Base-by-base conservation (phyloP, 768 basidiomycete genomes). In the Lentinula raphanica region DNA sequence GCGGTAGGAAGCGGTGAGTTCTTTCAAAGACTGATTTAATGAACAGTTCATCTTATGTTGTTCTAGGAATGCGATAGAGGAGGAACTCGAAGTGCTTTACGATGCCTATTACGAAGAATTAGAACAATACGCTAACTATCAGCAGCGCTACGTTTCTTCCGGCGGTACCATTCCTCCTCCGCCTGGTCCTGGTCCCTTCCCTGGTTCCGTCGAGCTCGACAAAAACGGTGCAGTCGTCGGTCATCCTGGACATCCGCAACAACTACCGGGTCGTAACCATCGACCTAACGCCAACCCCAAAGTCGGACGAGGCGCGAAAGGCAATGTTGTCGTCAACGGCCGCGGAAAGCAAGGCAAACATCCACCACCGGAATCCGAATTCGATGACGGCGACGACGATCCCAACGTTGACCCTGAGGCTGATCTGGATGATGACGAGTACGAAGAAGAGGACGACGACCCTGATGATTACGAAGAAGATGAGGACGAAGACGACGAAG, bases 91-190 rank as follows among this genome's bases (percentile, higher is more conserved):
- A 81, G 92, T 94, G 79, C 88, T 98, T 77, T 99, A 99, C 85
- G 96, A 98, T 84, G 94, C 95, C 80, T 99, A 98, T 84, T 98
- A 98, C 86, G 93, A 97, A 74, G 96, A 98, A 83, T 88, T 99
- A 80, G 93, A 97, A 83, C 88, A 90, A 79, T 98, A 98, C 85
- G 97, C 95, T 75, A 90, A 92, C 76, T 90, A 92, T 79, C 93
- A 96, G 82, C 91, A 94, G 84, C 92, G 87, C 76, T 94, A 94
- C 78, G 90, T 92, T 67, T 85, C 86, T 66, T 94, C 91, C 63
- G 90, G 92, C 67, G 90, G 93, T 62, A 90, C 87, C 39, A 81
- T 94, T 66, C 87, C 94, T 63, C 92, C 94, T 55, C 95, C 95
- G 31, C 92, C 90, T 45, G 96, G 96, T 13, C 95, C 97, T 7